Evolutionary conservation across 768 basidiomycete species (phyloP).

Genomic region (Lentinula aciculospora): DNA sequence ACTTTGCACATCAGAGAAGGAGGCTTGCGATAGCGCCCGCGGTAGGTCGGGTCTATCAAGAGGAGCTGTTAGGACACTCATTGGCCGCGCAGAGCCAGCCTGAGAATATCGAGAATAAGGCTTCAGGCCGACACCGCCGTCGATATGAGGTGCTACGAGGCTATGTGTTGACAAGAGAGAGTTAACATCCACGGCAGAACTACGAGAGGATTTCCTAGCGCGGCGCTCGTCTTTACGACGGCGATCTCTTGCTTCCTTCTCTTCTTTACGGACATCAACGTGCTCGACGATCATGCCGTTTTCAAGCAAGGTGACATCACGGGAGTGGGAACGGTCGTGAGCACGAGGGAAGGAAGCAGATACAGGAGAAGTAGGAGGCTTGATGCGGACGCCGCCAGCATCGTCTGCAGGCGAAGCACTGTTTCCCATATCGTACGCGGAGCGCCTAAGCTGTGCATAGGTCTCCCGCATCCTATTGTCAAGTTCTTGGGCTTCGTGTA

Average conservation of each 20-base stretch:
- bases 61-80: slow-evolving; percentile 56
- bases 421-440: slow-evolving; percentile 64
- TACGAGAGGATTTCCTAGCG: slow-evolving; percentile 68
- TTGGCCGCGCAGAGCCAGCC: slow-evolving; percentile 45
- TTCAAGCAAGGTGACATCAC: slow-evolving; percentile 77
- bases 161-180: slow-evolving; percentile 70
- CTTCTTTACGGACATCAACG: slow-evolving; percentile 76
- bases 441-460: slow-evolving; percentile 74
- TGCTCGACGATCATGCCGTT: slow-evolving; percentile 89
- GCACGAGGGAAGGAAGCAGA: slow-evolving; percentile 24
- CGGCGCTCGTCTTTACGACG: slow-evolving; percentile 65
- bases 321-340: slow-evolving; percentile 48
- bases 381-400: slow-evolving; percentile 63
- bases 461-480: slow-evolving; percentile 77
- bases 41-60: slow-evolving; percentile 58
- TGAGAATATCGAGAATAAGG: slow-evolving; percentile 60
- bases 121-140: slow-evolving; percentile 50
- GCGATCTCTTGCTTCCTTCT: slow-evolving; percentile 68
- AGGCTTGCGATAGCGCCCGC: slow-evolving; percentile 69
- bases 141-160: slow-evolving; percentile 41
- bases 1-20: slow-evolving; percentile 78
- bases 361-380: slow-evolving; percentile 45
- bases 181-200: slow-evolving; percentile 65
- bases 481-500: slow-evolving; percentile 71
- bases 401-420: slow-evolving; percentile 48